phyloP scores from a whole-genome alignment of 306 rosid species.

The Prunus persica region DNA sequence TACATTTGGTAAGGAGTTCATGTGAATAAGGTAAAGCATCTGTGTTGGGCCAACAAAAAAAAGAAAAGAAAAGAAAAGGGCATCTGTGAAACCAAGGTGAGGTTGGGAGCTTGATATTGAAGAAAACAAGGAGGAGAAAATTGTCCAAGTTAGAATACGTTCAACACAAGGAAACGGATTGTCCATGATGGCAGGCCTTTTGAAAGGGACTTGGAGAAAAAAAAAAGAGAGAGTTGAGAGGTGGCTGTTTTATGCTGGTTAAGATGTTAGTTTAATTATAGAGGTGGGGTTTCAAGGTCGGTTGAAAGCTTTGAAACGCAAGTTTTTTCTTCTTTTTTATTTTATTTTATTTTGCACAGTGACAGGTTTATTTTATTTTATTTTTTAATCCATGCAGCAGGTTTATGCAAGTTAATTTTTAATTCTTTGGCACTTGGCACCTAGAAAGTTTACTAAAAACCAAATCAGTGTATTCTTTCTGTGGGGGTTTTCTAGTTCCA shows the following conservation, averaged over 20 bases:
- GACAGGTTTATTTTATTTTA: background rate
- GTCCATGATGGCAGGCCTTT: conserved; percentile 1
- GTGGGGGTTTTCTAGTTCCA: background rate
- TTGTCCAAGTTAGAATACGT: conserved; percentile 9
- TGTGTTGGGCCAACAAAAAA: background rate
- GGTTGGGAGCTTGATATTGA: conserved; percentile 2
- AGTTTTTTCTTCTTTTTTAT: background rate
- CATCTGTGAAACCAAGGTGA: background rate
- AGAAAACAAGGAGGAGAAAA: conserved; percentile 1
- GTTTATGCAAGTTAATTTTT: no score
- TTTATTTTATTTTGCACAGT: background rate
- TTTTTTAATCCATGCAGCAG: no score
- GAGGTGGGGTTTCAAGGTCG: background rate
- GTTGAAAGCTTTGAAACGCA: background rate
- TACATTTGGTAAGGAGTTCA: background rate
- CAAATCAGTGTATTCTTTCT: background rate
- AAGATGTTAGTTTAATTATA: background rate
- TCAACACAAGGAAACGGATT: conserved; percentile 11
- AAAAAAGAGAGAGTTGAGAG: background rate
- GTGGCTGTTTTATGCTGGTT: background rate
- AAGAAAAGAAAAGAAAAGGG: background rate
- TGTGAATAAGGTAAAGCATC: background rate
- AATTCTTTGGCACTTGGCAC: no score
- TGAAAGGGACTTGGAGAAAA: background rate
- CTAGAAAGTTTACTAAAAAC: background rate